Conservation (phyloP, 2,329 filamentous ascomycete genomes). For the Rutstroemia sp. region DNA sequence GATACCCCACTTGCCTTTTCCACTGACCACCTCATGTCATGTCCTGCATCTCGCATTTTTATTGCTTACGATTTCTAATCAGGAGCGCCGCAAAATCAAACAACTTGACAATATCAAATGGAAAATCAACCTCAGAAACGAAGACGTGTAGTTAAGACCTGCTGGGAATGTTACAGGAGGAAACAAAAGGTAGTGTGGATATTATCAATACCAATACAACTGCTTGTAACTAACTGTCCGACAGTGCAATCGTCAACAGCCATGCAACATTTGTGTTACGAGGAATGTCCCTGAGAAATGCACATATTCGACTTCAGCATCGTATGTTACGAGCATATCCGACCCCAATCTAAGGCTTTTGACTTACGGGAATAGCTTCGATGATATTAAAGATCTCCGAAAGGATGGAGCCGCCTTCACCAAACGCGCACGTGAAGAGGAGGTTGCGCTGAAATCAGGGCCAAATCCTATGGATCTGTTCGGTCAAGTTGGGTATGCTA, state of each 20-base stretch:
- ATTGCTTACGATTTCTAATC: no score
- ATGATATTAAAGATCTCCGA: not conserved
- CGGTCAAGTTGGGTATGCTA: not conserved
- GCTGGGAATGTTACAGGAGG: slow-evolving; percentile 42
- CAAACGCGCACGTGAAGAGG: slow-evolving; percentile 38
- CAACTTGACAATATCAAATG: not conserved
- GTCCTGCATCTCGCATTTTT: no score
- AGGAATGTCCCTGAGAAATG: slow-evolving; percentile 42
- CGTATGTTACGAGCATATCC: slow-evolving; percentile 36
- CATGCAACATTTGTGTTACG: slow-evolving; percentile 22
- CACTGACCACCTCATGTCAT: no score
- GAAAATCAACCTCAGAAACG: slow-evolving; percentile 34
- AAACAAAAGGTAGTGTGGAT: slow-evolving; percentile 11
- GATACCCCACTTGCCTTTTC: no score
- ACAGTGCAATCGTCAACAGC: slow-evolving; percentile 9
- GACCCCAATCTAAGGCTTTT: not conserved
- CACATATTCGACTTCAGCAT: slow-evolving; percentile 48
- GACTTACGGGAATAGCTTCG: not conserved
- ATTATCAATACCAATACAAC: not conserved
- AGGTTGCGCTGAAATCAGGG: slow-evolving; percentile 9
- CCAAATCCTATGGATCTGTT: slow-evolving; percentile 1
- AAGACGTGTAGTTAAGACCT: slow-evolving; percentile 50
- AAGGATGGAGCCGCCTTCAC: slow-evolving; percentile 31
- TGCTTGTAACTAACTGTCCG: not conserved
- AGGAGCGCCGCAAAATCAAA: no score